phyloP scores from a whole-genome alignment of 1,139 yeast genomes.

The Protomyces arabidopsidicola region DNA sequence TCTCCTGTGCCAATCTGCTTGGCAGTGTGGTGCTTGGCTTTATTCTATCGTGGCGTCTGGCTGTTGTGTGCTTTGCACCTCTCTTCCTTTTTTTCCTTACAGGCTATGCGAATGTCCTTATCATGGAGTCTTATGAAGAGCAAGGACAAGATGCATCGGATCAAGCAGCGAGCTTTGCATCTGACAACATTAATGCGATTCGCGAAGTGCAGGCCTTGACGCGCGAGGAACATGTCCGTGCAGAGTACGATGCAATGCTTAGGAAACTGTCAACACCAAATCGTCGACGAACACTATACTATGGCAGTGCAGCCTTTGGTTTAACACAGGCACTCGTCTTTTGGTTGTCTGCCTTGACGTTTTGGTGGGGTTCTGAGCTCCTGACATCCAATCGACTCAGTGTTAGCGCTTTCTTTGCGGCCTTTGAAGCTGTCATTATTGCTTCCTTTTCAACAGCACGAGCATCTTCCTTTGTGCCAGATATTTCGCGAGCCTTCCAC shows the following conservation, averaged over 20 bases:
- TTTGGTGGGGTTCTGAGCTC: conserved; percentile 37
- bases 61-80: conserved; percentile 51
- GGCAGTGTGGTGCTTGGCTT: conserved; percentile 69
- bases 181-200: conserved; percentile 48
- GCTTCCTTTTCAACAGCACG: conserved; percentile 44
- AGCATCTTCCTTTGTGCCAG: conserved; percentile 50
- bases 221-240: conserved; percentile 51
- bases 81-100: conserved; percentile 63
- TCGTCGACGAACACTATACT: conserved; percentile 49
- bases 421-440: conserved; percentile 42
- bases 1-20: conserved; percentile 45
- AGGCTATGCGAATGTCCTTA: conserved; percentile 76
- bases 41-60: conserved; percentile 63
- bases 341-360: conserved; percentile 35
- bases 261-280: conserved; percentile 47
- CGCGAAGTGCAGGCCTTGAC: conserved; percentile 53
- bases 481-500: conserved; percentile 55
- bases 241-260: conserved; percentile 50
- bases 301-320: conserved; percentile 43
- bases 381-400: conserved; percentile 32
- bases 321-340: conserved; percentile 36
- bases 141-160: conserved; percentile 44
- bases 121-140: conserved; percentile 64
- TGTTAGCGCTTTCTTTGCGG: conserved; percentile 31
- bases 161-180: conserved; percentile 49